Base-by-base conservation (phyloP, 257 asterid species). In the Prunella vulgaris region DNA sequence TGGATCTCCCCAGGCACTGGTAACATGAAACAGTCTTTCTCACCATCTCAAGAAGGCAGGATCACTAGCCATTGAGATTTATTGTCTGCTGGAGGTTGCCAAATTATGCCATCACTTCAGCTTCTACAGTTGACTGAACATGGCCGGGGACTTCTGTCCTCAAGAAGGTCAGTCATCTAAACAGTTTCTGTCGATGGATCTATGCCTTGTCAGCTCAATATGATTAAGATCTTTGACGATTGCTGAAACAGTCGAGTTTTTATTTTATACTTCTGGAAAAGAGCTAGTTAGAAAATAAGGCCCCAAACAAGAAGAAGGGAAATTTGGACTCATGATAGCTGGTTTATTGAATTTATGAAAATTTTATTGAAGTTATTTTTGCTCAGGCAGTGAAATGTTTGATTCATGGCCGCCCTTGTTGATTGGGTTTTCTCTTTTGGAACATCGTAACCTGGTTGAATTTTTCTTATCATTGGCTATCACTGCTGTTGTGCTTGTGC, bases 121-220 rank as follows among this genome's bases (percentile, higher is more conserved):
- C 97, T 94, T 80, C 84, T 94, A 80, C 95, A 89, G 87, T 82
- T 94, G 82, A 94, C 99, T 59, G 96, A 91, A 75, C 97, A 80
- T 83, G 99, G 99, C 25, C 92, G 96, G 72, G 88, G 93, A 66
- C 86, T 94, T 76, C 66, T 94, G 84, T 84, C 96, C 71, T 91
- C 97, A 15, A 91, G 95, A 83, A 91, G 96, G 99, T 90, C 72
- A 70, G 37, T 48, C 27, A 69, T 78, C 62, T 17, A 18, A 62
- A 33, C 61, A 59, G 37, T 71, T 27, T 74, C 25, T 53, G 65
- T 60, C 30, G 64, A 27, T 30, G 53, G 35, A 62, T 28, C 6
- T 54, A 32, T 65, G 18, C 53, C 60, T 44, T 62, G 58, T 30
- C n/a, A 20, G 21, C 10, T 8, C 65, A 15, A 10, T 72, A 51